Evolutionary conservation across 2,329 filamentous ascomycete species (phyloP).

Genomic region (Calonectria naviculata): DNA sequence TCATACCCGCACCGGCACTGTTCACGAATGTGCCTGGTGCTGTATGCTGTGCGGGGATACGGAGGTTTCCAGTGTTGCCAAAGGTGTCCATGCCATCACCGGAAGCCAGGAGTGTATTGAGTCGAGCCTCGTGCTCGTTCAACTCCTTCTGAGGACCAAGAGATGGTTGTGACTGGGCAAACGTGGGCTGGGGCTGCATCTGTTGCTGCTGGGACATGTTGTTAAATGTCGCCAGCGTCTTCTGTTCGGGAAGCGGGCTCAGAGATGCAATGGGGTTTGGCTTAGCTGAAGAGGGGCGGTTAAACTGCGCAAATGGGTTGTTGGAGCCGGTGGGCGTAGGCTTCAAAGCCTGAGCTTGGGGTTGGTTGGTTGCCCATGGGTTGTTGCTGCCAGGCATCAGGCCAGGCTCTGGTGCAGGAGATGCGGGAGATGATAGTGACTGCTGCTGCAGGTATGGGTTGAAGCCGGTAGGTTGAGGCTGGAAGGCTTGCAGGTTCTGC

Average conservation of each 20-base stretch:
- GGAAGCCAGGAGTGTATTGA: conserved; percentile 86
- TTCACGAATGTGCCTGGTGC: conserved; percentile 97
- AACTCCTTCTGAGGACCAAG: conserved; percentile 63
- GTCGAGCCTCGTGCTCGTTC: conserved; percentile 75
- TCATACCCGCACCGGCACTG: conserved; percentile 85
- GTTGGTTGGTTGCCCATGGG: conserved; percentile 80
- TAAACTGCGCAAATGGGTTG: conserved; percentile 92
- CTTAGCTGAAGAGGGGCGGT: conserved; percentile 64
- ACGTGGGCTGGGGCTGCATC: conserved; percentile 45
- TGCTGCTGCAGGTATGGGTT: conserved; percentile 61
- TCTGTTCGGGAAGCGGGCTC: conserved; percentile 83
- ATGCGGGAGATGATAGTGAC: conserved; percentile 53
- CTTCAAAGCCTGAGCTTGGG: conserved; percentile 72
- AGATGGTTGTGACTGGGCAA: conserved; percentile 44
- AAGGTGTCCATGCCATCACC: conserved; percentile 98
- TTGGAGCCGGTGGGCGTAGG: conserved; percentile 95
- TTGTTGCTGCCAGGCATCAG: conserved; percentile 90
- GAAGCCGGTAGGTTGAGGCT: conserved; percentile 64
- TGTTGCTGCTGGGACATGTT: conserved; percentile 60
- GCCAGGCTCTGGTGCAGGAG: conserved; percentile 66
- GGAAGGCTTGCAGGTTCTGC: conserved; percentile 54
- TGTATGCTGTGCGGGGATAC: conserved; percentile 96
- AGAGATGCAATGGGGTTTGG: conserved; percentile 74
- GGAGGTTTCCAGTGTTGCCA: conserved; percentile 94
- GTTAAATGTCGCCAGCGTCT: conserved; percentile 73